These are phyloP conservation scores for Suillus hirtellus DNA, from an alignment of 768 basidiomycete genomes.

Conservation along the genomic window DNA sequence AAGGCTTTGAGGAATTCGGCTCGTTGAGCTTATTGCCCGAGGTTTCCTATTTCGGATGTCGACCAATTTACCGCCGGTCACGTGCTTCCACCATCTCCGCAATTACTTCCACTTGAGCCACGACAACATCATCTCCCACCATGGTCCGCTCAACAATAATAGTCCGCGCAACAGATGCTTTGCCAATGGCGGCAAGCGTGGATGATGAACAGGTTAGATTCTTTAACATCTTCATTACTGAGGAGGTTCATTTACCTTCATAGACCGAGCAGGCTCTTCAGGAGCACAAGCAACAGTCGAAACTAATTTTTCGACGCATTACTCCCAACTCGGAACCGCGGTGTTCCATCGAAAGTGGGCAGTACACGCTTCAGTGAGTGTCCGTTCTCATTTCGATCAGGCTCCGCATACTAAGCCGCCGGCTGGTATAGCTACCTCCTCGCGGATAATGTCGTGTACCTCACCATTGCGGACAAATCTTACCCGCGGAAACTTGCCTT, in stretches of 20 bases:
- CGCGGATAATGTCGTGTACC: slow-evolving; percentile 88
- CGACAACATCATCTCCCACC: slow-evolving; percentile 13
- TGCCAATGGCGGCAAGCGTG: slow-evolving; percentile 92
- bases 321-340: slow-evolving; percentile 92
- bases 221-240: neutral
- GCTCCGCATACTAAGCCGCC: slow-evolving; percentile 3
- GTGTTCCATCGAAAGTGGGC: slow-evolving; percentile 95
- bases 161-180: slow-evolving; percentile 80
- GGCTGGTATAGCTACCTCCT: slow-evolving; percentile 81
- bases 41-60: neutral
- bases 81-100: slow-evolving; percentile 6
- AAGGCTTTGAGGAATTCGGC: neutral
- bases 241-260: neutral
- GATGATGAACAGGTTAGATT: slow-evolving; percentile 89
- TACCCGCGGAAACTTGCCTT: slow-evolving; percentile 97
- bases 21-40: neutral
- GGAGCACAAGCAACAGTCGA: slow-evolving; percentile 98
- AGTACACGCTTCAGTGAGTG: slow-evolving; percentile 93
- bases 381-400: slow-evolving; percentile 5
- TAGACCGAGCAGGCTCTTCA: slow-evolving; percentile 93
- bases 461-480: slow-evolving; percentile 94
- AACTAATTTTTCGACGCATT: slow-evolving; percentile 93
- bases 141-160: slow-evolving; percentile 91
- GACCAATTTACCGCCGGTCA: slow-evolving; percentile 3
- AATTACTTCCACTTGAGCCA: slow-evolving; percentile 2